Evolutionary conservation across 805 yeast genomes (phyloP).

Genomic region (Candida andamanensis): DNA sequence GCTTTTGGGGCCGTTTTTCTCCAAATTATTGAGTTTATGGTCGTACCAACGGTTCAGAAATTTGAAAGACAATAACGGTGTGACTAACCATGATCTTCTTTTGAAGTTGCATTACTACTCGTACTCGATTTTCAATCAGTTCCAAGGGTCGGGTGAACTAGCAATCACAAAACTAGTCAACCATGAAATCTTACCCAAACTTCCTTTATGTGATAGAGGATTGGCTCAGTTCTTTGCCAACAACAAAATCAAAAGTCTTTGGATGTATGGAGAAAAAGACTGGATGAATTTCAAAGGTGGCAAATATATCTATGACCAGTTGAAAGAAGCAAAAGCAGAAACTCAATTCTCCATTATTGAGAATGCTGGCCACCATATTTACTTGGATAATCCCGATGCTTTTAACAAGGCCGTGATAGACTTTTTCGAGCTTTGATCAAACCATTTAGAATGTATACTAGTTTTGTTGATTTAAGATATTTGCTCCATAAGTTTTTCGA

Average conservation of each 20-base stretch:
- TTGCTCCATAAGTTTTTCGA: no score
- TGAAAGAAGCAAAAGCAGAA: constrained; percentile 14
- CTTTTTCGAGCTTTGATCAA: constrained; percentile 18
- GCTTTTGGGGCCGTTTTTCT: constrained; percentile 33
- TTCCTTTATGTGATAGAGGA: constrained; percentile 39
- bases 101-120: constrained; percentile 36
- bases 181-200: constrained; percentile 33
- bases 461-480: no score
- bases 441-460: no score
- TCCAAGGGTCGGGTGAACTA: constrained; percentile 39
- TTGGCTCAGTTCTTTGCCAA: constrained; percentile 24
- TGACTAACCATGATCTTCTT: constrained; percentile 15
- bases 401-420: constrained; percentile 22
- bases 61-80: constrained; percentile 15
- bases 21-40: constrained; percentile 38
- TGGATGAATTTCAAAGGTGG: constrained; percentile 43
- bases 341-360: constrained; percentile 18
- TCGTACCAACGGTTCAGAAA: constrained; percentile 34
- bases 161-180: constrained; percentile 38
- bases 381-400: constrained; percentile 33
- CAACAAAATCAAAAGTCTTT: constrained; percentile 19
- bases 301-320: constrained; percentile 22
- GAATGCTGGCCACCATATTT: constrained; percentile 41
- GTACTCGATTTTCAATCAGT: constrained; percentile 38
- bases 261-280: constrained; percentile 40